A percentile compares a stretch with the other conserved stretches of the same genome.
Conservation (phyloP, 192 early-diverging fungal species). For the Phycomyces nitens region DNA sequence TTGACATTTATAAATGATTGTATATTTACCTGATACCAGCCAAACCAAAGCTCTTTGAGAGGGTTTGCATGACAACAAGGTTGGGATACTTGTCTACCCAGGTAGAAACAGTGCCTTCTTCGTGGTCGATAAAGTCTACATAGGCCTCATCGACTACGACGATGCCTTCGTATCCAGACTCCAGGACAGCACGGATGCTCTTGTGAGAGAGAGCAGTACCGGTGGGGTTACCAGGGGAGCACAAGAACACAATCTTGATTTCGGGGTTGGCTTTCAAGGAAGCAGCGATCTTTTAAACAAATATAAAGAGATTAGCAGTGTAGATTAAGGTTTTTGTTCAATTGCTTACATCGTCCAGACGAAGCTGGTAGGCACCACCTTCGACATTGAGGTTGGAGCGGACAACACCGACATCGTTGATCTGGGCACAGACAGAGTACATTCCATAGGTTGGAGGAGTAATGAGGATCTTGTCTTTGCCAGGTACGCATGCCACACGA, state of each 20-base stretch:
- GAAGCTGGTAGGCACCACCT: conserved; percentile 63
- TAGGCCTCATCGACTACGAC: conserved; percentile 99
- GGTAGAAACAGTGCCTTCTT: conserved; percentile 65
- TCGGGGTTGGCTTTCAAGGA: conserved; percentile 63
- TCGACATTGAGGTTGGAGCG: conserved; percentile 82
- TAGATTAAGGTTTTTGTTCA: background rate
- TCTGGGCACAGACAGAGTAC: conserved; percentile 90
- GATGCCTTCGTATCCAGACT: conserved; percentile 74
- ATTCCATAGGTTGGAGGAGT: conserved; percentile 99
- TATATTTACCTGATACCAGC: conserved; percentile 84
- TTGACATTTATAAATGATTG: background rate
- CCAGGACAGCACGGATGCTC: conserved; percentile 66
- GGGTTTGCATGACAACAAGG: conserved; percentile 94
- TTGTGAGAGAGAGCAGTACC: conserved; percentile 73
- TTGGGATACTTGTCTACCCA: conserved; percentile 88
- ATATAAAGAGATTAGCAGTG: too few relatives aligned
- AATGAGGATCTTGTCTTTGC: conserved; percentile 87
- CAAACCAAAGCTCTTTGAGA: conserved; percentile 97
- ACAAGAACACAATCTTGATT: conserved; percentile 92
- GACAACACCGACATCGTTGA: conserved; percentile 91
- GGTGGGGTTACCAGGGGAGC: conserved; percentile 99
- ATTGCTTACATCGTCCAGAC: conserved; percentile 53
- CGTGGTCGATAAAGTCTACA: conserved; percentile 84
- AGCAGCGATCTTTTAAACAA: conserved; percentile 26
- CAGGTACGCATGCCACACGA: conserved; percentile 86